Percentiles rank a stretch among this genome's conserved stretches.
phyloP scores from a whole-genome alignment of 139 green algal genomes.

The Zygnema cylindricum region DNA sequence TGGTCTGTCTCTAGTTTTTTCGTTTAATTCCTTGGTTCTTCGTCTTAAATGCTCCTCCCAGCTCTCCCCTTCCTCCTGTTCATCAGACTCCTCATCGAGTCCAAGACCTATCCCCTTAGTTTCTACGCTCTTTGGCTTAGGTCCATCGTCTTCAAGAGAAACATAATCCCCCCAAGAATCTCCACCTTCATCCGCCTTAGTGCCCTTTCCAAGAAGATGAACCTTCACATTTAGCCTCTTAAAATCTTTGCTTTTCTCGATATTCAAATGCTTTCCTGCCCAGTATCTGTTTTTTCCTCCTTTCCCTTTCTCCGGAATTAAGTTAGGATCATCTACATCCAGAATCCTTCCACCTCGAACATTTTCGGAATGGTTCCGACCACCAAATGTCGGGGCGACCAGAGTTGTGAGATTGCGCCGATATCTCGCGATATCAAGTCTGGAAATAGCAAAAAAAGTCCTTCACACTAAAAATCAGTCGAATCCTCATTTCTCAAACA shows the following conservation, averaged over 20 bases:
- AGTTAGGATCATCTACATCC: neutral
- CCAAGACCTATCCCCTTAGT: neutral
- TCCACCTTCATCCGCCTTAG: neutral
- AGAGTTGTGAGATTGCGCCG: slow-evolving; percentile 3
- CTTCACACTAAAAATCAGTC: neutral
- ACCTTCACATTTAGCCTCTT: slow-evolving; percentile 1
- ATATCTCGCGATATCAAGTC: slow-evolving; percentile 28
- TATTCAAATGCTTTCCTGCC: slow-evolving; percentile 18
- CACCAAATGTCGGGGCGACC: neutral
- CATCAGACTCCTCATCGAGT: slow-evolving; percentile 19
- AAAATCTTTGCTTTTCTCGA: slow-evolving; percentile 33
- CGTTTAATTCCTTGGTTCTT: slow-evolving; percentile 79
- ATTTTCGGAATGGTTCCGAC: neutral
- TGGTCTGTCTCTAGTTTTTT: slow-evolving; percentile 69
- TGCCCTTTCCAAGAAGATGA: neutral
- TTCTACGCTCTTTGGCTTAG: neutral
- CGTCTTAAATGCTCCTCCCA: slow-evolving; percentile 70
- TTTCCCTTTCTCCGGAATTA: neutral
- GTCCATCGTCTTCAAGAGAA: neutral
- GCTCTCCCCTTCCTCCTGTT: slow-evolving; percentile 65
- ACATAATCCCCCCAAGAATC: slow-evolving; percentile 19
- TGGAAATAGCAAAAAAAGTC: neutral
- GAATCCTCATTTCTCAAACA: neutral
- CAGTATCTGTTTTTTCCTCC: slow-evolving; percentile 21
- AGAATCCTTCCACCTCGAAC: neutral